A percentile compares a stretch with the other conserved stretches of the same genome.
phyloP scores from a whole-genome alignment of 768 basidiomycete species.

The Termitomyces sp. region DNA sequence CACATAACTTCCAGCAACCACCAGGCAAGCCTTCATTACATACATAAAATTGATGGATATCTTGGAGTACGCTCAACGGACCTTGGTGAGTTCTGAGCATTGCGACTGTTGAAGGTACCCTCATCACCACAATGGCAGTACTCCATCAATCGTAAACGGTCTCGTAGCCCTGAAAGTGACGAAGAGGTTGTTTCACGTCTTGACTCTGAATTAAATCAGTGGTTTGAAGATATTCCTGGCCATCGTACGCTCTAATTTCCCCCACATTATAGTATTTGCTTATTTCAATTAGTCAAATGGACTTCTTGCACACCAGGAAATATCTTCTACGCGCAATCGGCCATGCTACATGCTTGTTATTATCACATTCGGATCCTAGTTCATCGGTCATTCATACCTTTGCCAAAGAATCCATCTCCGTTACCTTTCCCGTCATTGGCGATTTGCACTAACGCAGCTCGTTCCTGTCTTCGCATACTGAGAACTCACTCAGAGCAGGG shows the following conservation, averaged over 20 bases:
- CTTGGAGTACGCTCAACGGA: conserved; percentile 55
- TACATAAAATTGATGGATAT: conserved; percentile 56
- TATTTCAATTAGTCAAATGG: conserved; percentile 26
- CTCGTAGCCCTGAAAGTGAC: conserved; percentile 17
- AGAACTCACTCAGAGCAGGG: conserved; percentile 37
- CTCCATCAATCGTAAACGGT: conserved; percentile 10
- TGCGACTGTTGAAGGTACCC: background rate
- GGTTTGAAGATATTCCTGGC: conserved; percentile 65
- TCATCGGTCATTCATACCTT: conserved; percentile 75
- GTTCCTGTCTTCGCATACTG: conserved; percentile 65
- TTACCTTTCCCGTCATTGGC: conserved; percentile 56
- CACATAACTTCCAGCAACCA: conserved; percentile 59
- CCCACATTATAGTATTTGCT: conserved; percentile 30
- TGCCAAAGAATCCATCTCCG: conserved; percentile 39
- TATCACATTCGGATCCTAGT: conserved; percentile 62
- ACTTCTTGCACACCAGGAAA: conserved; percentile 25
- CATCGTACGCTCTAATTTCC: conserved; percentile 44
- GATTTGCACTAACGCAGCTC: conserved; percentile 79
- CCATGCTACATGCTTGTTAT: conserved; percentile 39
- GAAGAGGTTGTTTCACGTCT: conserved; percentile 64
- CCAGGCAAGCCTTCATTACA: conserved; percentile 49
- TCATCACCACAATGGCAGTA: conserved; percentile 5
- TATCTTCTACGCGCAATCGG: conserved; percentile 51
- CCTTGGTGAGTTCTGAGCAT: conserved; percentile 36
- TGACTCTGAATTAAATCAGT: conserved; percentile 70